Conservation (phyloP, 495 filamentous ascomycete species). For the Geopyxis carbonaria region DNA sequence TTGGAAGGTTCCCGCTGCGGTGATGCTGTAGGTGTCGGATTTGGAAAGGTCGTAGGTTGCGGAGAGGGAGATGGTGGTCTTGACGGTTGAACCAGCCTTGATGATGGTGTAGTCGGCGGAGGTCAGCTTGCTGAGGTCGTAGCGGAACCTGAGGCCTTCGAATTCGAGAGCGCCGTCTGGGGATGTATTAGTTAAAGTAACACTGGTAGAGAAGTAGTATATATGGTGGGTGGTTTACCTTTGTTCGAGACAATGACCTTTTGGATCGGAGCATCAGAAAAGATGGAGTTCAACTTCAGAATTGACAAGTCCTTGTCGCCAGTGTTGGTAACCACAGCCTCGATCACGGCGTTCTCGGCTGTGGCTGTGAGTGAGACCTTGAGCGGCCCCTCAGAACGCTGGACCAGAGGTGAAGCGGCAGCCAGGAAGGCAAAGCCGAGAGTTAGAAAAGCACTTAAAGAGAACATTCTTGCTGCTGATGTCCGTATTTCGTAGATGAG, state of each 20-base stretch:
- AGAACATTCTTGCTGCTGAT: background rate
- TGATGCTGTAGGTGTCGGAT: conserved; percentile 33
- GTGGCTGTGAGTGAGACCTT: conserved; percentile 35
- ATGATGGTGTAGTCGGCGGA: conserved; percentile 40
- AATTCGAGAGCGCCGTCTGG: conserved; percentile 39
- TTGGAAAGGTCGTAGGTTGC: conserved; percentile 37
- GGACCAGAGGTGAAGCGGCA: conserved; percentile 2
- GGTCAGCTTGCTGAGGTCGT: conserved; percentile 31
- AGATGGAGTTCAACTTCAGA: conserved; percentile 45
- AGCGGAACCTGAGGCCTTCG: conserved; percentile 37
- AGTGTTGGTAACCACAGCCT: conserved; percentile 44
- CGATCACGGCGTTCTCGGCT: conserved; percentile 38
- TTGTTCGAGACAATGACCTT: conserved; percentile 42
- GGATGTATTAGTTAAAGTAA: too few relatives aligned
- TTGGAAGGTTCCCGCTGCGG: conserved; percentile 31
- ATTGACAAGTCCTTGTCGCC: conserved; percentile 38
- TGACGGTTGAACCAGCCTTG: conserved; percentile 36
- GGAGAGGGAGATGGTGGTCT: conserved; percentile 42
- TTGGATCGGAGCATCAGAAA: conserved; percentile 40
- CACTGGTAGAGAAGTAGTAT: too few relatives aligned
- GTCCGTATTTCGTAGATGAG: too few relatives aligned
- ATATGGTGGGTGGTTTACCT: too few relatives aligned
- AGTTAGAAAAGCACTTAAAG: conserved; percentile 1
- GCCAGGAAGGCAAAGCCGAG: conserved; percentile 1
- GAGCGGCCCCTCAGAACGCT: conserved; percentile 1